Conservation (phyloP, 1,284 basidiomycete genomes). For the Ustilago lituana region DNA sequence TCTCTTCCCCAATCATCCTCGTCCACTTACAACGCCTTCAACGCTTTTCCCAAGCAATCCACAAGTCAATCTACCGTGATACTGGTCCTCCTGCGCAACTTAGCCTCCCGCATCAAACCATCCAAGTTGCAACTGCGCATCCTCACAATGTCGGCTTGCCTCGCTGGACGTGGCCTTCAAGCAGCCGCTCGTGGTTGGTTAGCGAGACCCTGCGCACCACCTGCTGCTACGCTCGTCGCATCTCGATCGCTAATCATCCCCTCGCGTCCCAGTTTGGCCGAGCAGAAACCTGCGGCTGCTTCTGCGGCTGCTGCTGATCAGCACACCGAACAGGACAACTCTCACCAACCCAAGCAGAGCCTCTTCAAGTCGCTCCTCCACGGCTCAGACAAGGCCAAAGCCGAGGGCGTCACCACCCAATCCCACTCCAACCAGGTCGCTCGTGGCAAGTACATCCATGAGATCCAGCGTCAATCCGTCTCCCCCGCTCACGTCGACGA, state of each 20-base stretch:
- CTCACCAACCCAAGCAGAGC: conserved; percentile 31
- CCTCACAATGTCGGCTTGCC: conserved; percentile 12
- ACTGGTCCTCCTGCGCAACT: too few species aligned
- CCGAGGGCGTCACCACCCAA: conserved; percentile 46
- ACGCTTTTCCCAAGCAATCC: too few species aligned
- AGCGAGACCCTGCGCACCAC: neutral
- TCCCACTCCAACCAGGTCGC: conserved; percentile 50
- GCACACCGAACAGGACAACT: conserved; percentile 4
- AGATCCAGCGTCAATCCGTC: conserved; percentile 61
- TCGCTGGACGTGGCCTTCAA: conserved; percentile 29
- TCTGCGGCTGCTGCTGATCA: conserved; percentile 3
- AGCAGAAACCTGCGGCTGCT: neutral
- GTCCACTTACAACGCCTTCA: too few species aligned
- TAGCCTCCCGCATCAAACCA: neutral
- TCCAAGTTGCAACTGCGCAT: neutral
- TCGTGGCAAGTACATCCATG: conserved; percentile 62
- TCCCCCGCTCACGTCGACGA: conserved; percentile 51
- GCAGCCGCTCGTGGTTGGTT: conserved; percentile 25
- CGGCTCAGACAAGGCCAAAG: conserved; percentile 55
- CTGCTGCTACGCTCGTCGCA: conserved; percentile 10
- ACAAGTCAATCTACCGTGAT: too few species aligned
- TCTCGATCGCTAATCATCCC: conserved; percentile 42
- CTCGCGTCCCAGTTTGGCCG: conserved; percentile 15
- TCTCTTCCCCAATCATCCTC: neutral
- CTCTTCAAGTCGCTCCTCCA: conserved; percentile 57